Conservation (phyloP, 2,329 filamentous ascomycete genomes). For the Lachnellula subtilissima region DNA sequence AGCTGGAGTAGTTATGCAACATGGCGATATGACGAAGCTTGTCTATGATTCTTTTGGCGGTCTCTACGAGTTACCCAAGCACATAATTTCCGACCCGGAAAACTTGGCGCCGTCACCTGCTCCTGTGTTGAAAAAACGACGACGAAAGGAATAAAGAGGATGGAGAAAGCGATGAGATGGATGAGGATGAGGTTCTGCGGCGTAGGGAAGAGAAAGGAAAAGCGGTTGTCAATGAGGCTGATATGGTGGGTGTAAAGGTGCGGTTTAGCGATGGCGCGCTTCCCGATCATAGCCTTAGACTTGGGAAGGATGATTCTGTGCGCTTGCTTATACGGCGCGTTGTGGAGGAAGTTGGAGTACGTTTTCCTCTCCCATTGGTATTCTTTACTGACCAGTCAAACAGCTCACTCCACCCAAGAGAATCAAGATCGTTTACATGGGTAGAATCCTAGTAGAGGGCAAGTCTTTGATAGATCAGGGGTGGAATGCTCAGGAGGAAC, state of each 20-base stretch:
- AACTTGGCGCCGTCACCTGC: slow-evolving; percentile 41
- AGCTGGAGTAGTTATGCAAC: slow-evolving; percentile 69
- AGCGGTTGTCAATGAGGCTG: slow-evolving; percentile 21
- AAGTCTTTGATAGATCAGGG: slow-evolving; percentile 62
- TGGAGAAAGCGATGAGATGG: slow-evolving; percentile 21
- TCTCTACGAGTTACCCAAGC: slow-evolving; percentile 64
- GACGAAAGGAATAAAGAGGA: slow-evolving; percentile 23
- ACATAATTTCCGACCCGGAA: slow-evolving; percentile 62
- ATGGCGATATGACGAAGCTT: slow-evolving; percentile 63
- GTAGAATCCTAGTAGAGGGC: slow-evolving; percentile 70
- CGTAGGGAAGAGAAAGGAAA: slow-evolving; percentile 44
- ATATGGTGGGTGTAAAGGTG: slow-evolving; percentile 23
- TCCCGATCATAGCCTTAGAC: slow-evolving; percentile 55
- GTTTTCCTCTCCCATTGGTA: slow-evolving; percentile 27
- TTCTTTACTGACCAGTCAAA: background rate
- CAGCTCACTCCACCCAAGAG: slow-evolving; percentile 52
- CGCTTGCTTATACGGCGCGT: slow-evolving; percentile 58
- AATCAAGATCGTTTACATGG: slow-evolving; percentile 73
- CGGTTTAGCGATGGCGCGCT: slow-evolving; percentile 41
- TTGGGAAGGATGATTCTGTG: slow-evolving; percentile 60
- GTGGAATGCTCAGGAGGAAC: slow-evolving; percentile 60
- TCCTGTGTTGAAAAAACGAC: slow-evolving; percentile 28
- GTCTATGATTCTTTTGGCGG: slow-evolving; percentile 68
- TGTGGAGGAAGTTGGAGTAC: slow-evolving; percentile 58
- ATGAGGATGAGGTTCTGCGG: slow-evolving; percentile 40